phyloP scores from a whole-genome alignment of 1,284 basidiomycete species.

The Naganishia sp. region DNA sequence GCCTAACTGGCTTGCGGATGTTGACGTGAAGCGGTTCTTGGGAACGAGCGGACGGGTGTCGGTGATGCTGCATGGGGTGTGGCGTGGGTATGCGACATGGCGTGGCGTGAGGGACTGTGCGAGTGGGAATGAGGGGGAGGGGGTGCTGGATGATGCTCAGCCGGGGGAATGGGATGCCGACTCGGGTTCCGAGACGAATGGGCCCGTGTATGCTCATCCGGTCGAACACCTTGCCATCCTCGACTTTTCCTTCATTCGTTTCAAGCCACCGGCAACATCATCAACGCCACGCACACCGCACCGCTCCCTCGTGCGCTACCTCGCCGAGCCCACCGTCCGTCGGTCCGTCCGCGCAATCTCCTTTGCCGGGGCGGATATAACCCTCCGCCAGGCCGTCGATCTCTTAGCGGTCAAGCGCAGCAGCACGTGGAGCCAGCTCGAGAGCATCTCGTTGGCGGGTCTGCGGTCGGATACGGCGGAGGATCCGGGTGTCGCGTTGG shows the following conservation, averaged over 20 bases:
- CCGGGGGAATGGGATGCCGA: slow-evolving; percentile 1
- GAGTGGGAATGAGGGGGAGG: background rate
- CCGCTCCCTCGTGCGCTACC: background rate
- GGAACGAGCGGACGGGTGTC: background rate
- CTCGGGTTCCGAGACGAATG: background rate
- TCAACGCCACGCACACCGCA: background rate
- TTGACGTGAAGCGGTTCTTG: slow-evolving; percentile 8
- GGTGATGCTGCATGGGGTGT: slow-evolving; percentile 21
- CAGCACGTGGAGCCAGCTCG: background rate
- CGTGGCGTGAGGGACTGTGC: slow-evolving; percentile 7
- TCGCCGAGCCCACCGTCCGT: background rate
- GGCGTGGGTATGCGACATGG: slow-evolving; percentile 5
- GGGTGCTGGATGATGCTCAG: background rate
- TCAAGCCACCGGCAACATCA: background rate
- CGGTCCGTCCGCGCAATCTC: slow-evolving; percentile 7
- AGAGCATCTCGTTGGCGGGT: slow-evolving; percentile 13
- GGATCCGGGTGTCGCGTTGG: slow-evolving; percentile 7
- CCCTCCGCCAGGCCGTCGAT: slow-evolving; percentile 13
- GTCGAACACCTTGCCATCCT: slow-evolving; percentile 1
- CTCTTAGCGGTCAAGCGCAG: slow-evolving; percentile 7
- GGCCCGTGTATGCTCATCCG: too few species aligned
- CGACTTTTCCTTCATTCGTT: slow-evolving; percentile 10
- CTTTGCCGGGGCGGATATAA: slow-evolving; percentile 12
- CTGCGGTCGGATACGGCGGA: slow-evolving; percentile 4
- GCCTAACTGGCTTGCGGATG: background rate